Percentiles rank a stretch among this genome's conserved stretches.
Evolutionary conservation across 1,284 basidiomycete genomes (phyloP).

Genomic region (Boletus smithii): DNA sequence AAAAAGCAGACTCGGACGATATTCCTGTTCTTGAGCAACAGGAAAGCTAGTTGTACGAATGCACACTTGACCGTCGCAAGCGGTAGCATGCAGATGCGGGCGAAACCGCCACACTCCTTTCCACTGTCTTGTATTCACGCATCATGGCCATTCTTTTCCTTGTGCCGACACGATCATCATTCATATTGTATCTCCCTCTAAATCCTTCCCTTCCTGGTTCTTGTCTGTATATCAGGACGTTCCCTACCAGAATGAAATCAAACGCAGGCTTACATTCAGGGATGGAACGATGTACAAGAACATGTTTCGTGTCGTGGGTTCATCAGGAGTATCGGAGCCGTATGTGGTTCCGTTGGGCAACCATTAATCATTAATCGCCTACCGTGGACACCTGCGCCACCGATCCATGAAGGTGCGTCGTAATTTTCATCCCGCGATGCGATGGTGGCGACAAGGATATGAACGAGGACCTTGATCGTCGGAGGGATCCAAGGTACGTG

Average conservation of each 20-base stretch:
- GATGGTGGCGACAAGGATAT: no score
- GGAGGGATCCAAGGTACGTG: no score
- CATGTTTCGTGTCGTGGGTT: no score
- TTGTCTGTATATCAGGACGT: constrained; percentile 19
- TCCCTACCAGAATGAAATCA: constrained; percentile 2
- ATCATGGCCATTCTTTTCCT: background rate
- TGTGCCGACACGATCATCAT: background rate
- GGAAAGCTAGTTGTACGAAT: constrained; percentile 3
- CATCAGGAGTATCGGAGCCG: no score
- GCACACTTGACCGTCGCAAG: background rate
- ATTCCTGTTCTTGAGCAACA: background rate
- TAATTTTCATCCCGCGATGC: no score
- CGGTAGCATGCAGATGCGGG: no score
- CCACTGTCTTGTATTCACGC: background rate
- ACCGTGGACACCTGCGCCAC: no score
- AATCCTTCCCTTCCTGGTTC: background rate
- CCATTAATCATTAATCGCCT: no score
- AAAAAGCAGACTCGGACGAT: constrained; percentile 1
- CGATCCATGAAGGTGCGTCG: no score
- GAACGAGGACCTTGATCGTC: no score
- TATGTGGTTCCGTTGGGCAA: no score
- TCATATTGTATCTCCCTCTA: constrained; percentile 17
- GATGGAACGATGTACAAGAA: no score
- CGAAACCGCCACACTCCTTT: constrained; percentile 7
- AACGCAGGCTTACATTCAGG: background rate